These are phyloP conservation scores for Nicotiana attenuata DNA, from an alignment of 257 asterid genomes.

Conservation along the genomic window DNA sequence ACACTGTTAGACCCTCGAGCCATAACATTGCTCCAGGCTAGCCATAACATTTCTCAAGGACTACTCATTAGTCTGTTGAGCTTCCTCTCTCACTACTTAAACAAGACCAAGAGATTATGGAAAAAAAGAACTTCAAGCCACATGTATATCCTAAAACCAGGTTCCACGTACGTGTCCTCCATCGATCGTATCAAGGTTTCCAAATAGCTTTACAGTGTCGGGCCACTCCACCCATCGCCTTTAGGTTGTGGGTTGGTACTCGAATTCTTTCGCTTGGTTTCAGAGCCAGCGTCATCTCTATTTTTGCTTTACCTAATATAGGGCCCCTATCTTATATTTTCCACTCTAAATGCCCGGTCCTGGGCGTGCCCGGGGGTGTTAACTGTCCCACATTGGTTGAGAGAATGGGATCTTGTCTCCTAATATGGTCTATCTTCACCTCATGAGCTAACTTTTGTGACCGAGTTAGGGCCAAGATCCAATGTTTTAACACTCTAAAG, in stretches of 20 bases:
- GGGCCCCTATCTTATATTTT: not conserved
- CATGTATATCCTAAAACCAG: not conserved
- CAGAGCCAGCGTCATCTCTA: not conserved
- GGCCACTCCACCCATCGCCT: not conserved
- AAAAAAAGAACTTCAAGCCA: not conserved
- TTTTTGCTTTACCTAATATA: not conserved
- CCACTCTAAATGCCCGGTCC: not conserved
- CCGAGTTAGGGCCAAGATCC: not conserved
- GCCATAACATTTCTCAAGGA: not conserved
- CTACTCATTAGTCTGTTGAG: not conserved
- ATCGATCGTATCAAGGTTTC: not conserved
- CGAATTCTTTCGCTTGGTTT: not conserved
- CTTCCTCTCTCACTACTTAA: not conserved
- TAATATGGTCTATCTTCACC: not conserved
- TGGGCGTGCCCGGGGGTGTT: not conserved
- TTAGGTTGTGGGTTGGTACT: not conserved
- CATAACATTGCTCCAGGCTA: not conserved
- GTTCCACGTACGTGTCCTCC: not conserved
- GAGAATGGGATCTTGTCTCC: not conserved
- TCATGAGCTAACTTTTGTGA: not conserved
- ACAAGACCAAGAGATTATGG: not conserved
- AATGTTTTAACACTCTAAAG: not conserved
- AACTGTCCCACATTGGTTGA: not conserved
- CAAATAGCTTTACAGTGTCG: not conserved
- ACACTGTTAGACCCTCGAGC: not conserved